Conservation (phyloP, 148 eudicot genomes). For the Persicaria maculosa region DNA sequence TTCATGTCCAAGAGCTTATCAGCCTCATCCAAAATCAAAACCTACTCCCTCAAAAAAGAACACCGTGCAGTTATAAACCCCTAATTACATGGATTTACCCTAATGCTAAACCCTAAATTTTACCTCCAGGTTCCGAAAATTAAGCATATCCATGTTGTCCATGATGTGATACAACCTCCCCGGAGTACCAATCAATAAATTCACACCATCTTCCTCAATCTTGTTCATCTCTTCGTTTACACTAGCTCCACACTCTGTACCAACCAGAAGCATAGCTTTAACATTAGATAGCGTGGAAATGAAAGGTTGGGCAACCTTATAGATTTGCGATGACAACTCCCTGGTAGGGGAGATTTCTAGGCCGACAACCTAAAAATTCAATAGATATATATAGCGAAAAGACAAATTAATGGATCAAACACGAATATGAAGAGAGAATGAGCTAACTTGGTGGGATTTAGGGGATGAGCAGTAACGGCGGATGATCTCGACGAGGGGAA, state of each 20-base stretch:
- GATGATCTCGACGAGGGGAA: conserved; percentile 69
- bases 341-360: conserved; percentile 80
- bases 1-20: conserved; percentile 95
- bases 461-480: conserved; percentile 41
- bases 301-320: conserved; percentile 76
- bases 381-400: not conserved
- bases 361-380: conserved; percentile 49
- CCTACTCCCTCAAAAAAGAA: conserved; percentile 32
- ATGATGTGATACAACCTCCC: conserved; percentile 79
- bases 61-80: not conserved
- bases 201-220: conserved; percentile 81
- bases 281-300: conserved; percentile 56
- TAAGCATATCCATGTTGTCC: conserved; percentile 51
- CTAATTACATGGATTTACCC: conserved; percentile 19
- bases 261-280: conserved; percentile 71
- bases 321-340: conserved; percentile 80
- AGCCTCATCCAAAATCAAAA: conserved; percentile 85
- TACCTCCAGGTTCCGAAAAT: conserved; percentile 78
- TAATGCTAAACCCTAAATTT: not conserved
- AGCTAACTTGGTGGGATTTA: conserved; percentile 60
- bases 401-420: no score
- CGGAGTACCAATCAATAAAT: conserved; percentile 85
- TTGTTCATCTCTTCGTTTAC: conserved; percentile 53
- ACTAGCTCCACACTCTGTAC: conserved; percentile 37
- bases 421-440: not conserved